phyloP scores from a whole-genome alignment of 75 land plant species.

The Gnetum montanum region DNA sequence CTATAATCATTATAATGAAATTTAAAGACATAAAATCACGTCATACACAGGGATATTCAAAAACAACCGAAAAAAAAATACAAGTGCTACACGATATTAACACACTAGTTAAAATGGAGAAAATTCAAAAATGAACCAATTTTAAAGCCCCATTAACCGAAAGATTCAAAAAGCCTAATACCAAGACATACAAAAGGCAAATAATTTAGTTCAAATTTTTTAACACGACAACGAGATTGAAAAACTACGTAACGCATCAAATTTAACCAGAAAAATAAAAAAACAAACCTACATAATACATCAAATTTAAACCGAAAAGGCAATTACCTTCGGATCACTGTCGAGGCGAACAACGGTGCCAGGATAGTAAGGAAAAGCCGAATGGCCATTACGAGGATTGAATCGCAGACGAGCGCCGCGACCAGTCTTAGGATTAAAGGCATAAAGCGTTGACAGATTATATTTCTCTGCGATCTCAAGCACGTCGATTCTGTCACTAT shows the following conservation, averaged over 20 bases:
- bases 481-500: constrained; percentile 70
- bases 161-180: not conserved
- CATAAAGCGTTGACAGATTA: constrained; percentile 56
- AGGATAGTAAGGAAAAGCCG: constrained; percentile 48
- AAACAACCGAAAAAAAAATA: too few species aligned
- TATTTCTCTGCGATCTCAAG: constrained; percentile 53
- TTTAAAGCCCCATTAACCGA: not conserved
- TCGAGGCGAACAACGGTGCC: constrained; percentile 57
- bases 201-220: too few species aligned
- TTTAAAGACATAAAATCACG: too few species aligned
- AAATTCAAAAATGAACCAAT: not conserved
- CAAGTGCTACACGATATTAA: too few species aligned
- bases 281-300: not conserved
- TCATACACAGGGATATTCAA: too few species aligned
- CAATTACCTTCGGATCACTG: constrained; percentile 77
- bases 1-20: too few species aligned
- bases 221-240: too few species aligned
- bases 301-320: not conserved
- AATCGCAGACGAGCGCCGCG: constrained; percentile 66
- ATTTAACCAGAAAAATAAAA: not conserved
- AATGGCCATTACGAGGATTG: constrained; percentile 64
- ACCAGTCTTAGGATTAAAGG: constrained; percentile 44
- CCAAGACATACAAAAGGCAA: not conserved
- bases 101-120: too few species aligned
- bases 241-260: not conserved